A percentile compares a stretch with the other conserved stretches of the same genome.
Evolutionary conservation across 805 yeast genomes (phyloP).

Genomic region (Kodamaea fukazawae): DNA sequence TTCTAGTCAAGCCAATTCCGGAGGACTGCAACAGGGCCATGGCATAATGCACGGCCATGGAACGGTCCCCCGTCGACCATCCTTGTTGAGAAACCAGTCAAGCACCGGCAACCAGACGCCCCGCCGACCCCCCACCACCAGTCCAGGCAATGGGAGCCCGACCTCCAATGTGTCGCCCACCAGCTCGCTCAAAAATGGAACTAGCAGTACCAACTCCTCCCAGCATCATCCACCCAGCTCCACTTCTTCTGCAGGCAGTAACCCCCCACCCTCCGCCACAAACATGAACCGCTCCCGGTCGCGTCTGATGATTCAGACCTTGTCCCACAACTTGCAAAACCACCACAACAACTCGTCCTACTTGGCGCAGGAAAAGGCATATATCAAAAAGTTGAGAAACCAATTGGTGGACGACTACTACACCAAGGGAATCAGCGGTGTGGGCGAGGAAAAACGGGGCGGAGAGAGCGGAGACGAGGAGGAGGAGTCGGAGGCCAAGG

Average conservation of each 20-base stretch:
- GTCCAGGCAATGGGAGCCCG: conserved; percentile 1
- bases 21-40: too few relatives aligned
- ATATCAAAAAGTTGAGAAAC: conserved; percentile 59
- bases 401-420: conserved; percentile 68
- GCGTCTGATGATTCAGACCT: conserved; percentile 18
- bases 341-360: conserved; percentile 35
- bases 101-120: conserved; percentile 1
- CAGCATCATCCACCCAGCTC: background rate
- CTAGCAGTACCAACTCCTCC: background rate
- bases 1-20: too few relatives aligned
- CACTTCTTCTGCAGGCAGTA: background rate
- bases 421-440: conserved; percentile 59
- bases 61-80: conserved; percentile 5
- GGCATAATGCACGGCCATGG: background rate
- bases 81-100: conserved; percentile 7
- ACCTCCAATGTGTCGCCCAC: conserved; percentile 4
- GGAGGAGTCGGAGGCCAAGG: conserved; percentile 33
- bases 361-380: conserved; percentile 63
- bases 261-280: background rate
- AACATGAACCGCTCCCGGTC: conserved; percentile 10
- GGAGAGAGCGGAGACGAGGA: conserved; percentile 23
- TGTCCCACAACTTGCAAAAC: conserved; percentile 14
- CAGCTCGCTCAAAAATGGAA: conserved; percentile 3
- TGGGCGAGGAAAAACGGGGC: conserved; percentile 27
- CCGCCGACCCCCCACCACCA: background rate